Conservation (phyloP, 805 yeast genomes). For the Pichia sporocuriosa region DNA sequence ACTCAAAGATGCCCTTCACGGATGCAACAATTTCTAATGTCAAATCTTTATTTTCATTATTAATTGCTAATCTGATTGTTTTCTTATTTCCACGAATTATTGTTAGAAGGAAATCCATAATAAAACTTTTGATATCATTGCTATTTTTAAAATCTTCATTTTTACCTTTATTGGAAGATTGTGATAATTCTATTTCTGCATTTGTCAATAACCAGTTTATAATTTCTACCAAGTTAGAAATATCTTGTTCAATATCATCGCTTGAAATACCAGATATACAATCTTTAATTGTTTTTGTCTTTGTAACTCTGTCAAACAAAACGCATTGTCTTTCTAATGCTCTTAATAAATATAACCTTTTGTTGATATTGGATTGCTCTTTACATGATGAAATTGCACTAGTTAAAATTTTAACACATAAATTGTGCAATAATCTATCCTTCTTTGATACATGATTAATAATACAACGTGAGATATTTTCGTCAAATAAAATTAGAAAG, state of each 20-base stretch:
- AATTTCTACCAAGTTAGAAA: constrained; percentile 10
- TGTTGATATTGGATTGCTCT: not conserved
- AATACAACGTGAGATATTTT: constrained; percentile 63
- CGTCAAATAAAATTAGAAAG: constrained; percentile 39
- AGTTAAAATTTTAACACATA: constrained; percentile 49
- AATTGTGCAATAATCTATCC: constrained; percentile 58
- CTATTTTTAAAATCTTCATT: constrained; percentile 10
- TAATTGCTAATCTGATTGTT: constrained; percentile 2
- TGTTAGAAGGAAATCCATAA: constrained; percentile 9
- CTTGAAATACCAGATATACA: constrained; percentile 25
- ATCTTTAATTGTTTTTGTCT: constrained; percentile 55
- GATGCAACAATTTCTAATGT: not conserved
- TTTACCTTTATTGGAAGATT: constrained; percentile 8
- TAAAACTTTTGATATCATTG: constrained; percentile 10
- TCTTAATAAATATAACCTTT: constrained; percentile 20
- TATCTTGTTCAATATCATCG: not conserved
- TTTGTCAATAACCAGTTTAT: constrained; percentile 11
- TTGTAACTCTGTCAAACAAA: constrained; percentile 72
- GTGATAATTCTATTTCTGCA: constrained; percentile 6
- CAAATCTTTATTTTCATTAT: not conserved
- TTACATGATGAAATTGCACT: constrained; percentile 35
- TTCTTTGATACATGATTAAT: constrained; percentile 69
- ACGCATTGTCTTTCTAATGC: constrained; percentile 46
- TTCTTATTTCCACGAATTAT: constrained; percentile 13
- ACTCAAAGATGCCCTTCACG: constrained; percentile 1